Conservation (phyloP, 2,329 filamentous ascomycete genomes). For the Penicillium sp. region DNA sequence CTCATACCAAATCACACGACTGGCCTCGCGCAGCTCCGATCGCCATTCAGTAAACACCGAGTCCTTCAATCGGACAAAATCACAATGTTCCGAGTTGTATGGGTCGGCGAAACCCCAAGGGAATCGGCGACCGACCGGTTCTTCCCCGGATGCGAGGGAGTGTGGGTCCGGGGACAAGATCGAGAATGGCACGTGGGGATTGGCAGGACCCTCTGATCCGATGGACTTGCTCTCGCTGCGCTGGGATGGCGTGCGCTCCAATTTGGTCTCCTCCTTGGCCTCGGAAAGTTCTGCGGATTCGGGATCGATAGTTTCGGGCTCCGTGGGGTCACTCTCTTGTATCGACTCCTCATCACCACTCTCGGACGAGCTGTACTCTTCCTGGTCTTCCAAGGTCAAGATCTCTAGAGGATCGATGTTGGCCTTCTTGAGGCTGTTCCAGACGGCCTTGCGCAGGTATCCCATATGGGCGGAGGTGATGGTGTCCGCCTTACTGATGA, state of each 20-base stretch:
- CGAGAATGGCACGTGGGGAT: constrained; percentile 80
- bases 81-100: constrained; percentile 86
- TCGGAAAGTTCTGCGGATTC: constrained; percentile 8
- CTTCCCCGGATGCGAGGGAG: constrained; percentile 53
- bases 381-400: constrained; percentile 76
- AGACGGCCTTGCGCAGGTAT: constrained; percentile 86
- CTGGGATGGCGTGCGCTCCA: constrained; percentile 24
- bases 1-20: constrained; percentile 92
- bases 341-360: constrained; percentile 47
- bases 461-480: constrained; percentile 95
- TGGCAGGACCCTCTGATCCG: constrained; percentile 34
- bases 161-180: constrained; percentile 94
- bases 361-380: constrained; percentile 56
- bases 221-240: constrained; percentile 43
- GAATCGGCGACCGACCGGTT: constrained; percentile 75
- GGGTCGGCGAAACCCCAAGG: constrained; percentile 97
- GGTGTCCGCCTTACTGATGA: constrained; percentile 95
- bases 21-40: constrained; percentile 83
- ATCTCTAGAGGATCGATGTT: constrained; percentile 86
- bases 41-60: constrained; percentile 94
- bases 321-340: constrained; percentile 24
- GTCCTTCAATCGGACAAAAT: constrained; percentile 87
- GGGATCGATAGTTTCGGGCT: constrained; percentile 25
- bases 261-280: constrained; percentile 7
- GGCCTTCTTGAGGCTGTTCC: constrained; percentile 80